Percentiles rank a stretch among this genome's conserved stretches.
phyloP scores from a whole-genome alignment of 2,329 filamentous ascomycete genomes.

The Fusarium sterilihyphosum region DNA sequence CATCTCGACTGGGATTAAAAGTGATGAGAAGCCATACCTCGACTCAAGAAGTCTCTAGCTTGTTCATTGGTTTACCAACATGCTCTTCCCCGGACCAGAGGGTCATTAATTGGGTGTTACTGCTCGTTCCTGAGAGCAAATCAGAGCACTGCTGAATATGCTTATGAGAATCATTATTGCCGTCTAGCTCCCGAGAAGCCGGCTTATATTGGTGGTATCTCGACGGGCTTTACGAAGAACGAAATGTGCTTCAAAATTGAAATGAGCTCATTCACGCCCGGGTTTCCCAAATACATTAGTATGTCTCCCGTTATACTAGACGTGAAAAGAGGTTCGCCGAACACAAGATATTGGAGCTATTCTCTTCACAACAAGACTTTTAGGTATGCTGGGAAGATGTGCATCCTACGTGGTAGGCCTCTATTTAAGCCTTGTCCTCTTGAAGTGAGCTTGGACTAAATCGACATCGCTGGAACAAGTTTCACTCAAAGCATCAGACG shows the following conservation, averaged over 20 bases:
- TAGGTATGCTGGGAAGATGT: background rate
- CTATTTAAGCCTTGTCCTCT: background rate
- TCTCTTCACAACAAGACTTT: background rate
- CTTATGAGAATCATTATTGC: slow-evolving; percentile 11
- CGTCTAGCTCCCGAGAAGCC: slow-evolving; percentile 3
- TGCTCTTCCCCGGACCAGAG: background rate
- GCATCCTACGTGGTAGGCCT: background rate
- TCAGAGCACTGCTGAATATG: slow-evolving; percentile 28
- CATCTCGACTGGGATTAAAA: background rate
- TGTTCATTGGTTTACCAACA: background rate
- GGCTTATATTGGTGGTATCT: background rate
- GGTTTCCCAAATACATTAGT: background rate
- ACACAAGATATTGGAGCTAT: background rate
- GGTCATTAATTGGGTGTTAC: background rate
- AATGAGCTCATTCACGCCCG: background rate
- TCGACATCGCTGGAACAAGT: background rate
- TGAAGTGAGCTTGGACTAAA: background rate
- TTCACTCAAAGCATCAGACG: background rate
- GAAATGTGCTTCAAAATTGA: background rate
- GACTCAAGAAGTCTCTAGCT: background rate
- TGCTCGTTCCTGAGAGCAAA: slow-evolving; percentile 6
- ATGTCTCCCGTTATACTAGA: background rate
- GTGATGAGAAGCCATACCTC: background rate
- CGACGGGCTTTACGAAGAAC: background rate
- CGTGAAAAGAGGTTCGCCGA: no score